Base-by-base conservation (phyloP, 257 asterid genomes). In the Capsicum chinense region DNA sequence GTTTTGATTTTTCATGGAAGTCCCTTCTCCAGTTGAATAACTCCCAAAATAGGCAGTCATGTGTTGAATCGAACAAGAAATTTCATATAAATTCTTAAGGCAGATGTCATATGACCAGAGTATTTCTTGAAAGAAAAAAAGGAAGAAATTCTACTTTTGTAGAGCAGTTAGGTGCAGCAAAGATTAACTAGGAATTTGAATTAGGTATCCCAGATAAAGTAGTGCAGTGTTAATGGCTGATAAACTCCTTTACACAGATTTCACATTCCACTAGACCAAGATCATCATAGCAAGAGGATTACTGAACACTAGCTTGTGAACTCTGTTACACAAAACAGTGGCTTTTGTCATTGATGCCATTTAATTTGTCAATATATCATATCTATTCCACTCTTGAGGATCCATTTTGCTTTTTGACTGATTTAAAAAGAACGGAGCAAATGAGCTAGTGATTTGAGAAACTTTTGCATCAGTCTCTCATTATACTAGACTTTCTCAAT, bases 341-440 rank as follows among this genome's bases (percentile, higher is more conserved):
- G 47, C 19, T 74, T 64, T 50, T 21, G 81, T 50, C 81, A 13
- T 74, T 21, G 81, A 74, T 74, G 58, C 57, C 79, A 17, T 16
- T 47, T 44, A 71, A 71, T 71, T 71, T 74, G 47, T 74, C 44
- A 50, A 74, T 21, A 50, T 74, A 74, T 74, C 47, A 1, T 50
- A 52, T 50, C 81, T 13, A 14, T 52, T 76, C 26, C 33, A 44
- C 47, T 76, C 9, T 48, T 54, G 57, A 52, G 48, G 14, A 52
- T 52, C 63, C 48, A 21, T 52, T 76, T 76, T 52, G 0, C 13
- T 19, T 50, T 48, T 73, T 47, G 44, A 11, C 60, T 19, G 13
- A 8, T 15, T 69, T 15, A 69, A 39, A 15, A 39, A 47, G 56
- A 71, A n/a, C 47, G 79, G 39, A 52, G 48, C 64, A 76, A 52